Conservation (phyloP, 768 basidiomycete species). For the Pleurotus salmoneostramineus region DNA sequence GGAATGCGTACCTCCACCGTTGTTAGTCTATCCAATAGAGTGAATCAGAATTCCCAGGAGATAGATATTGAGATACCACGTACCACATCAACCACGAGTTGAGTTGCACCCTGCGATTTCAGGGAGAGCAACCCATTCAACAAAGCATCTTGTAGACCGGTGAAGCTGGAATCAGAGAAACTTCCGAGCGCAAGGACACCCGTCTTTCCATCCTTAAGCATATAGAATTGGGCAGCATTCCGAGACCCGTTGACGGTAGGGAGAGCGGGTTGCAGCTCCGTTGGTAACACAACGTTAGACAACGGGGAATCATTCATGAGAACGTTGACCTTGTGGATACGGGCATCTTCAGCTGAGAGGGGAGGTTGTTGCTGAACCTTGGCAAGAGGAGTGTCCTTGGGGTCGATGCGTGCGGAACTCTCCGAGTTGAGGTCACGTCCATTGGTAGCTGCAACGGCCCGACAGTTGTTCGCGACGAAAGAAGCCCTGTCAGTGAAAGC, state of each 20-base stretch:
- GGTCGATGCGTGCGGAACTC: conserved; percentile 9
- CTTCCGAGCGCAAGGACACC: conserved; percentile 57
- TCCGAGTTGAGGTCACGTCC: conserved; percentile 32
- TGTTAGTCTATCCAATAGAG: conserved; percentile 32
- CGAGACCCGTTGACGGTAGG: conserved; percentile 39
- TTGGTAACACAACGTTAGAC: conserved; percentile 39
- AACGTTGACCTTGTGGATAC: conserved; percentile 42
- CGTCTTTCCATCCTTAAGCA: conserved; percentile 46
- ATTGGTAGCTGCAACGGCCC: conserved; percentile 45
- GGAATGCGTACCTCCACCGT: conserved; percentile 36
- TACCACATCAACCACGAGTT: conserved; percentile 58
- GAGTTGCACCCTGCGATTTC: conserved; percentile 44
- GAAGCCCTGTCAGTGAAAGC: conserved; percentile 46
- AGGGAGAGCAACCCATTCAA: conserved; percentile 43
- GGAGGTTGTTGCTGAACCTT: conserved; percentile 37
- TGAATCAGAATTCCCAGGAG: not conserved
- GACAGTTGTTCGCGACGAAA: conserved; percentile 50
- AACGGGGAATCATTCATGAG: conserved; percentile 42
- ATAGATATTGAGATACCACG: conserved; percentile 11
- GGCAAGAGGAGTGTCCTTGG: conserved; percentile 22
- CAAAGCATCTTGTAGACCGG: conserved; percentile 35
- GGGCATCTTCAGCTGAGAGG: conserved; percentile 23
- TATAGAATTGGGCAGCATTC: conserved; percentile 50
- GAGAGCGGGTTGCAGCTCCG: conserved; percentile 30
- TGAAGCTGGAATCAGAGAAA: conserved; percentile 45